Base-by-base conservation (phyloP, 768 basidiomycete genomes). In the Boletales sp. region DNA sequence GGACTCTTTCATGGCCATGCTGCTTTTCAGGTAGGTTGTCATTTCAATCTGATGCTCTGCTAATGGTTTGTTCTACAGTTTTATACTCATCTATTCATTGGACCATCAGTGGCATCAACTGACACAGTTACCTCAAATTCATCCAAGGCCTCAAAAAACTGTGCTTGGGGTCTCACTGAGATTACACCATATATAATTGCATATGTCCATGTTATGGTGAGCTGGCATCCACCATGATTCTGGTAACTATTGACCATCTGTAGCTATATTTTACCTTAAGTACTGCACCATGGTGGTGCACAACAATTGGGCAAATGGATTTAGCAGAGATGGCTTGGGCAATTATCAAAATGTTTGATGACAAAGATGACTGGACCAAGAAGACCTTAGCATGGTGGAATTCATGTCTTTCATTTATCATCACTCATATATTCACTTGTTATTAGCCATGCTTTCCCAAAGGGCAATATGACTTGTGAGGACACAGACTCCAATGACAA, bases 301-400 rank as follows among this genome's bases (percentile, higher is more conserved):
- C 32, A 2, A 7, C 2, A 2, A 33, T 33, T 7, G 6, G 32
- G 2, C 32, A 33, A 13, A 33, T 33, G 32, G 6, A 33, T 33
- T 13, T 33, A 9, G 2, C 2, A 4, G 32, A 33, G 32, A 21
- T 21, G 25, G n/a, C 21, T 14, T 46, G 4, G 17, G 19, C 28
- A 4, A 42, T 78, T 79, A 25, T 48, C 8, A 18, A 41, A n/a
- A 41, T 48, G 46, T 48, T 48, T 15, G 33, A 48, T 14, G 18
- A 41, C 3, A 48, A 41, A 18, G 46, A 48, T 9, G 39, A 19
- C 12, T 48, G 39, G 39, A 41, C 39, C 3, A 1, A 33, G 3
- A 38, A 33, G 30, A 41, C 31, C 33, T 48, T 15, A 21, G 32
- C 39, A 9, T 48, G 46, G 46, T 41, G 18, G 38, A 40, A 48